Base-by-base conservation (phyloP, 345 rosid genomes). In the Brassica juncea region DNA sequence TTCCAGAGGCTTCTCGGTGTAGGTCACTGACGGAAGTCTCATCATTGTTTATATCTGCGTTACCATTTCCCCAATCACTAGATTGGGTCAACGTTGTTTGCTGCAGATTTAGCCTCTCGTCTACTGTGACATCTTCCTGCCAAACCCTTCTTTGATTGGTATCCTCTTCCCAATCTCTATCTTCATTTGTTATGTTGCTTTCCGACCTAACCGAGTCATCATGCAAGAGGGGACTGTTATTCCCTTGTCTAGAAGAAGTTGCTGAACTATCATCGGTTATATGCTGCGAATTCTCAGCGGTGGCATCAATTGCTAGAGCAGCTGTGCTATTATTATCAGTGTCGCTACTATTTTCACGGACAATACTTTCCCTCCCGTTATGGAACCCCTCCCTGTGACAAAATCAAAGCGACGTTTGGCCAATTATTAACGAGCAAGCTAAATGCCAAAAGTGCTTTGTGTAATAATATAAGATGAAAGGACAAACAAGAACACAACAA, bases 311-410 rank as follows among this genome's bases (percentile, higher is more conserved):
- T 62, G 79, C 58, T 74, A 25, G 49, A 74, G 80, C 87, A 79
- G 80, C 83, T 70, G 84, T 78, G 74, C 31, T 68, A 74, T 68
- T 86, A 82, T 78, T 71, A 81, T 86, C 75, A 28, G 79, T 66
- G 70, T 75, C 79, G 77, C 89, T 93, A 64, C 85, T 93, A 82
- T 87, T 92, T 69, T 86, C 87, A 77, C 82, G 90, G 30, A 89
- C 93, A 72, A 86, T 86, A 84, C 57, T 88, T 82, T 89, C 99
- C 70, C 89, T 83, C 84, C 89, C 86, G 75, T 89, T 84, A 68
- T 89, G 98, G 75, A 96, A 89, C 59, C 98, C 99, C 77, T 93
- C 97, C 89, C 99, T 96, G 83, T 12, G 47, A 71, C 57, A 75
- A 7, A 71, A 76, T 12, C 76, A 80, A 63, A 37, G 49, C 8